Conservation (phyloP, 768 basidiomycete genomes). For the Cubamyces lactineus region DNA sequence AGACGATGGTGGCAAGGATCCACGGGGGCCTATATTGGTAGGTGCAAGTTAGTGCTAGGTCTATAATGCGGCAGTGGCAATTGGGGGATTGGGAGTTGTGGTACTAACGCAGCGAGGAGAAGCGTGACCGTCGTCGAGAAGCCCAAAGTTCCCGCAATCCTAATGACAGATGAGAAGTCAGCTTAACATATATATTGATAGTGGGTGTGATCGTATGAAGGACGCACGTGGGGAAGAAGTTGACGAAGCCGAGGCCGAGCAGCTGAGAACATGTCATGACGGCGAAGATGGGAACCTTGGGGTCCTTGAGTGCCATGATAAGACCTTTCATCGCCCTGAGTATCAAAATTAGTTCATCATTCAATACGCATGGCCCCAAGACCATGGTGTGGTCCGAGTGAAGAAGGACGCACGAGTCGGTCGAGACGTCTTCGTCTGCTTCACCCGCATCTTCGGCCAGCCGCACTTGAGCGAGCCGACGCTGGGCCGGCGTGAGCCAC, state of each 20-base stretch:
- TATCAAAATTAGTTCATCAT: background rate
- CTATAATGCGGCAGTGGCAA: background rate
- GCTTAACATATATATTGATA: background rate
- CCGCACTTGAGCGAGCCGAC: slow-evolving; percentile 63
- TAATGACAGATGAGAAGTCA: background rate
- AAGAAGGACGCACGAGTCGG: slow-evolving; percentile 54
- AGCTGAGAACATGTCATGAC: slow-evolving; percentile 54
- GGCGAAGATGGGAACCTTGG: slow-evolving; percentile 56
- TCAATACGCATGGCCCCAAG: background rate
- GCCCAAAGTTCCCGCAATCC: slow-evolving; percentile 55
- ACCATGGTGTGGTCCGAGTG: background rate
- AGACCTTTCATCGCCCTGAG: slow-evolving; percentile 54
- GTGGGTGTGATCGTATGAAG: background rate
- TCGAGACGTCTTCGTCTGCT: slow-evolving; percentile 60
- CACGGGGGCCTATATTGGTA: slow-evolving; percentile 55
- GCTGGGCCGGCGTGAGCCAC: slow-evolving; percentile 56
- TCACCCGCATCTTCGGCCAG: slow-evolving; percentile 71
- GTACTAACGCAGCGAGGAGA: slow-evolving; percentile 61
- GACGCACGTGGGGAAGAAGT: slow-evolving; percentile 59
- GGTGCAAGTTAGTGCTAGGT: background rate
- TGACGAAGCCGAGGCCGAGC: slow-evolving; percentile 60
- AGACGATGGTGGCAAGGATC: slow-evolving; percentile 56
- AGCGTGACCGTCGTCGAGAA: slow-evolving; percentile 61
- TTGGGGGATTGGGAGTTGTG: background rate
- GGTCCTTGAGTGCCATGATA: slow-evolving; percentile 58